Base-by-base conservation (phyloP, 257 asterid species). In the Verbascum thapsus region DNA sequence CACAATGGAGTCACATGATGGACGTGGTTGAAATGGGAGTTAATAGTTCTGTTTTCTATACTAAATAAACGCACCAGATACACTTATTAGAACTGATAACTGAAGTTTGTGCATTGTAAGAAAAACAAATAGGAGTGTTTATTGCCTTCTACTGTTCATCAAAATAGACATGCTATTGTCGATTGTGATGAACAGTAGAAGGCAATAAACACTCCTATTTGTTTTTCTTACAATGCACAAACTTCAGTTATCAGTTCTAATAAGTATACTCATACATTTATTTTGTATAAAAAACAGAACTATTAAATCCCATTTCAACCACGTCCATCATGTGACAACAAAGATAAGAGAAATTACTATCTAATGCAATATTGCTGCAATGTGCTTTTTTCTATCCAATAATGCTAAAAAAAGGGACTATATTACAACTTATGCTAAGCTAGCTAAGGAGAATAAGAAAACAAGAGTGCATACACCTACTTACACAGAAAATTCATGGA, bases 101-200 rank as follows among this genome's bases (percentile, higher is more conserved):
- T 47, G 56, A 48, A 41, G 61, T 49, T 61, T 54, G n/a, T 61
- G 43, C 66, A 17, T 45, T 72, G 52, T 10, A 13, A 23, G 37
- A 53, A 54, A 49, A 56, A 37, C 17, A 9, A 68, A 51, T 48
- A 13, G 18, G 20, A 39, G 32, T 39, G 16, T 37, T 39, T 40
- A 13, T 39, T 54, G 15, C 10, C 13, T 42, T 54, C 39, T 61
- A 12, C 32, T 49, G 17, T 54, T 48, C 70, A 12, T 39, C 49
- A 50, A 26, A 22, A 67, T 61, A 52, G 68, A 68, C 15, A n/a
- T n/a, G n/a, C n/a, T n/a, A n/a, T n/a, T n/a, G 15, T 68, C 68
- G 58, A 61, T 67, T 22, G 38, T 50, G 49, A 39, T 12, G 70
- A 48, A 54, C 17, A 49, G 32, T 12, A 61, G 39, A 54, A 42